These are phyloP conservation scores for Talaromyces wortmannii DNA, from an alignment of 495 filamentous ascomycete species.

Conservation along the genomic window DNA sequence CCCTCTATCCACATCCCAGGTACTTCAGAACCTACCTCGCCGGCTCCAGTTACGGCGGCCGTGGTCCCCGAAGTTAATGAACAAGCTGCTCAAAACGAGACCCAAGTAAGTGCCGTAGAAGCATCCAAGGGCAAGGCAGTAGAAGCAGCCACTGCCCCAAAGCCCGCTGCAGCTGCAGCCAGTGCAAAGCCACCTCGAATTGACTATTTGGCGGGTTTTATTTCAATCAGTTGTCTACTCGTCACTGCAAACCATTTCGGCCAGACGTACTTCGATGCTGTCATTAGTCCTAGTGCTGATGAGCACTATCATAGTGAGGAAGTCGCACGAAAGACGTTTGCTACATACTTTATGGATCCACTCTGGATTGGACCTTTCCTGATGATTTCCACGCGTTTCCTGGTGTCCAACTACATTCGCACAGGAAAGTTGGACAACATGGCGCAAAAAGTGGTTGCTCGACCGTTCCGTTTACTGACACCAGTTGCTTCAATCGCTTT, in stretches of 20 bases:
- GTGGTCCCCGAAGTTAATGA: not conserved
- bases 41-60: not conserved
- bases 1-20: not conserved
- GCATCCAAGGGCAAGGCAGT: not conserved
- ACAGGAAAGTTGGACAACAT: slow-evolving; percentile 24
- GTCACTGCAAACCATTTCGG: slow-evolving; percentile 31
- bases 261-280: slow-evolving; percentile 22
- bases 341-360: slow-evolving; percentile 29
- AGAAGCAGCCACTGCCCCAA: not conserved
- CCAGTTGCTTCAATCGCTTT: slow-evolving; percentile 25
- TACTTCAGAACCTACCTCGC: not conserved
- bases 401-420: slow-evolving; percentile 23
- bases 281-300: slow-evolving; percentile 18
- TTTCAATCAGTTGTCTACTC: slow-evolving; percentile 24
- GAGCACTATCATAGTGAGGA: slow-evolving; percentile 24
- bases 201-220: slow-evolving; percentile 34
- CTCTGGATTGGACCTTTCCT: slow-evolving; percentile 35
- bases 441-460: slow-evolving; percentile 28
- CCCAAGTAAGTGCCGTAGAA: not conserved
- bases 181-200: slow-evolving; percentile 16
- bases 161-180: not conserved
- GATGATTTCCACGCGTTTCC: slow-evolving; percentile 33
- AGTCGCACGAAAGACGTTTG: slow-evolving; percentile 22
- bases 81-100: not conserved
- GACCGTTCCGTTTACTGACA: slow-evolving; percentile 28